Percentiles rank a stretch among this genome's conserved stretches.
phyloP scores from a whole-genome alignment of 2,329 filamentous ascomycete genomes.

The Colletotrichum endophyticum region DNA sequence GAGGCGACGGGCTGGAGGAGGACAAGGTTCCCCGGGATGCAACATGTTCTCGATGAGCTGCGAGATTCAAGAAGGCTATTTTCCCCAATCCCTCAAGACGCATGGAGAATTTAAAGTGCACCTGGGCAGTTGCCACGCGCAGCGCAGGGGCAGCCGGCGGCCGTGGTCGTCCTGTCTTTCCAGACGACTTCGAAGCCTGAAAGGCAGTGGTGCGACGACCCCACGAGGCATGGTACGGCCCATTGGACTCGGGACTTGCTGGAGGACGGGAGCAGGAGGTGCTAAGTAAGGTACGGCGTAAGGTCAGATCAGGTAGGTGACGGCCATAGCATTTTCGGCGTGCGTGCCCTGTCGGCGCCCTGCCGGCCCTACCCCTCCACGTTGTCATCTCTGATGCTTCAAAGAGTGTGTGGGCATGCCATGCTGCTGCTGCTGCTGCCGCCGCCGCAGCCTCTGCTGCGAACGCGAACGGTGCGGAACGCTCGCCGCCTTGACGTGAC shows the following conservation, averaged over 20 bases:
- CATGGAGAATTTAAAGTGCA: background rate
- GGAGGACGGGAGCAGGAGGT: background rate
- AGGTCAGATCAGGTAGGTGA: background rate
- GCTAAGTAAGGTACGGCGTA: background rate
- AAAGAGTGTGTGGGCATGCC: background rate
- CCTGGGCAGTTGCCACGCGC: constrained; percentile 6
- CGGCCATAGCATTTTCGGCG: background rate
- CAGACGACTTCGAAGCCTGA: background rate
- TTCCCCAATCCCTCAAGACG: background rate
- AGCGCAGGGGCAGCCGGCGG: background rate
- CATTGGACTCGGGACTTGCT: background rate
- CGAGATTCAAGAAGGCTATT: background rate
- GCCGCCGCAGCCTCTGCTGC: background rate
- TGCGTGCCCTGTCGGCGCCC: constrained; percentile 18
- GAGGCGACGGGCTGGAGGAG: background rate
- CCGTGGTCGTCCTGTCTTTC: background rate
- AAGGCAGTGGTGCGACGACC: constrained; percentile 1
- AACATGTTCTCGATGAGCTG: background rate
- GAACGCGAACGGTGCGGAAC: background rate
- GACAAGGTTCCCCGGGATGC: constrained; percentile 7
- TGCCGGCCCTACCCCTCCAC: constrained; percentile 10
- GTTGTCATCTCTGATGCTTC: background rate
- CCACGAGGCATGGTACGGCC: constrained; percentile 1
- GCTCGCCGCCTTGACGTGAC: constrained; percentile 1
- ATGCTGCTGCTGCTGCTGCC: background rate